Conservation (phyloP, 2,329 filamentous ascomycete species). For the Rutstroemia sp. region DNA sequence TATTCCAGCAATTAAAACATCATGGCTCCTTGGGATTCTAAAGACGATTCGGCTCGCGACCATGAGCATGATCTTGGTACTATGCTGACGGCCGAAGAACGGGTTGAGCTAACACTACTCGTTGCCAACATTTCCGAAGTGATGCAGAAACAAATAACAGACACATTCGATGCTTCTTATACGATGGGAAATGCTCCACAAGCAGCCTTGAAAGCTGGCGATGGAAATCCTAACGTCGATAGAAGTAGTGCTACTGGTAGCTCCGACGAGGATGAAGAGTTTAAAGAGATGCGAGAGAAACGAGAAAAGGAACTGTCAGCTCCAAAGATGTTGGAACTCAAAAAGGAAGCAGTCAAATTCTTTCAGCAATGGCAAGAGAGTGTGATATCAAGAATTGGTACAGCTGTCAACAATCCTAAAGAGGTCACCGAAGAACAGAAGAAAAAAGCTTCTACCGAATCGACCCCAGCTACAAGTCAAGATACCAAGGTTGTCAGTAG, state of each 20-base stretch:
- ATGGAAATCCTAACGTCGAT: constrained; percentile 33
- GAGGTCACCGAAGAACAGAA: constrained; percentile 31
- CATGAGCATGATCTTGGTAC: constrained; percentile 25
- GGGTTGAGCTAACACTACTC: constrained; percentile 42
- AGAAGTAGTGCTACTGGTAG: constrained; percentile 26
- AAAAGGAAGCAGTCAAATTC: constrained; percentile 58
- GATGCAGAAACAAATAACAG: constrained; percentile 45
- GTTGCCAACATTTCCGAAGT: constrained; percentile 45
- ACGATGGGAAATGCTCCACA: constrained; percentile 22
- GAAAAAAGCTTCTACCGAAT: constrained; percentile 25
- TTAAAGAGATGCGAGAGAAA: constrained; percentile 26
- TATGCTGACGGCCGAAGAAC: constrained; percentile 27
- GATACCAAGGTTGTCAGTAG: constrained; percentile 26
- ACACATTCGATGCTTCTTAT: constrained; percentile 40
- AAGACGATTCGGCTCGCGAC: constrained; percentile 3
- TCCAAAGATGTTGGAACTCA: constrained; percentile 54
- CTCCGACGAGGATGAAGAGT: constrained; percentile 27
- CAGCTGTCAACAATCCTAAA: constrained; percentile 52
- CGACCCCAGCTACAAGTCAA: constrained; percentile 16
- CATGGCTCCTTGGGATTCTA: constrained; percentile 17
- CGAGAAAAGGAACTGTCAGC: constrained; percentile 43
- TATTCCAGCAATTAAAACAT: neutral
- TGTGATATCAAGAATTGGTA: constrained; percentile 62
- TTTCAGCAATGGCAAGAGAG: constrained; percentile 76
- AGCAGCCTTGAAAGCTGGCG: constrained; percentile 25